Evolutionary conservation across 495 filamentous ascomycete species (phyloP), one percentile per base, ranked within the genome.

Genomic region (Xeromyces bisporus): DNA sequence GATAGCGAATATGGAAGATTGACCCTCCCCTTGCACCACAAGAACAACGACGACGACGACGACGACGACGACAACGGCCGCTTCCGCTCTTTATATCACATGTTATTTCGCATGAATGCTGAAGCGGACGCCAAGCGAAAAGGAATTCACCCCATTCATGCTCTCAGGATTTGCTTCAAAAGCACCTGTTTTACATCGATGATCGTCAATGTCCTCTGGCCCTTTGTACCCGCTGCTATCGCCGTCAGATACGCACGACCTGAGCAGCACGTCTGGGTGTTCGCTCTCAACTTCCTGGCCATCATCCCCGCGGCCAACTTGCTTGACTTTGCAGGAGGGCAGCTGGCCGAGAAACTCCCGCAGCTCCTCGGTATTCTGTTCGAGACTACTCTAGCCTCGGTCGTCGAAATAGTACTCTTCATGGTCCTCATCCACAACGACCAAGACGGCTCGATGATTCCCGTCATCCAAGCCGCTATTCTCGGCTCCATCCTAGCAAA

Each of bases 241-340:
- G 66, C 55, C 3, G 43, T 81, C 9, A 67, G 75, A 35, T 84
- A 73, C 40, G 67, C 64, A 17, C 64, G 64, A 15, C 65, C 66
- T 0, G 65, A 82, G 10, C 53, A 58, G 16, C 64, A 79, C 38
- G 48, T 77, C 5, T 67, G 63, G 56, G 62, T 80, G 11, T 85
- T 83, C 53, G 51, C 69, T 23, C 66, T 79, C 38, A 77, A 75
- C 30, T 83, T 82, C 28, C 64, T 82, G 21, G 77, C 75, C 30
- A 94, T 96, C 76, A 67, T 93, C 3, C 86, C 85, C 2, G 74
- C 76, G 18, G 86, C 85, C 27, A 93, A 93, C 41, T 51, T 93
- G 29, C 64, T 93, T 16, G 82, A 82, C 0, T 93, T 93, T 45
- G 77, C 79, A 4, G 79, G 80, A 4, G 73, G 80, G 41, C 79